phyloP scores from a whole-genome alignment of 768 basidiomycete genomes.

The Suillus alpinus region DNA sequence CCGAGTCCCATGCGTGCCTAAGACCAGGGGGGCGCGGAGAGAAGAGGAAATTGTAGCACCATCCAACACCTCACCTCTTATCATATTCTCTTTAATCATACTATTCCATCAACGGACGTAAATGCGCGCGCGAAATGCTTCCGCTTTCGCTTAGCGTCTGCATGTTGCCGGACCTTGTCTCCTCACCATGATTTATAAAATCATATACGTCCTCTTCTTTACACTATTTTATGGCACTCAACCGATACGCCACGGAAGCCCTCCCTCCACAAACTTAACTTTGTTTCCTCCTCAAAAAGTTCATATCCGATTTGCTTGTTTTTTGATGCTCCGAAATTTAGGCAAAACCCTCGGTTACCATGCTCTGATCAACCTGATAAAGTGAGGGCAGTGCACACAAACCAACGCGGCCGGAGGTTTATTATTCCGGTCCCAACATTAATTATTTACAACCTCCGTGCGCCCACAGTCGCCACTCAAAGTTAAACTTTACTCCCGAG shows the following conservation, averaged over 20 bases:
- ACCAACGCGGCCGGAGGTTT: background rate
- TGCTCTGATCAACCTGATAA: background rate
- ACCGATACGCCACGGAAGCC: background rate
- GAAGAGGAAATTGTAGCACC: background rate
- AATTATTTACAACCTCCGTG: background rate
- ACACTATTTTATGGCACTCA: background rate
- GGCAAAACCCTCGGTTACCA: background rate
- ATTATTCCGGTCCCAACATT: background rate
- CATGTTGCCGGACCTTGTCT: background rate
- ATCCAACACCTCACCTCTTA: background rate
- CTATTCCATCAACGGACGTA: background rate
- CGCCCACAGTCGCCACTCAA: constrained; percentile 1
- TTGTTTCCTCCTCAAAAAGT: constrained; percentile 2
- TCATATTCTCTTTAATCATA: background rate
- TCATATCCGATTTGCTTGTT: constrained; percentile 1
- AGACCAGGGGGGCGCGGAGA: background rate
- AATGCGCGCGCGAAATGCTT: background rate
- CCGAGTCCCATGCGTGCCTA: background rate
- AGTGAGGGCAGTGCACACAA: background rate
- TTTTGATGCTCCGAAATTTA: background rate
- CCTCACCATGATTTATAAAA: background rate
- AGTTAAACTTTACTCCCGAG: background rate
- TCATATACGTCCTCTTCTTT: background rate
- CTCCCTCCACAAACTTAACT: background rate
- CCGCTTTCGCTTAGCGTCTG: background rate